Evolutionary conservation across 495 filamentous ascomycete species (phyloP), one percentile per base, ranked within the genome.

Genomic region (Talaromyces proteolyticus): DNA sequence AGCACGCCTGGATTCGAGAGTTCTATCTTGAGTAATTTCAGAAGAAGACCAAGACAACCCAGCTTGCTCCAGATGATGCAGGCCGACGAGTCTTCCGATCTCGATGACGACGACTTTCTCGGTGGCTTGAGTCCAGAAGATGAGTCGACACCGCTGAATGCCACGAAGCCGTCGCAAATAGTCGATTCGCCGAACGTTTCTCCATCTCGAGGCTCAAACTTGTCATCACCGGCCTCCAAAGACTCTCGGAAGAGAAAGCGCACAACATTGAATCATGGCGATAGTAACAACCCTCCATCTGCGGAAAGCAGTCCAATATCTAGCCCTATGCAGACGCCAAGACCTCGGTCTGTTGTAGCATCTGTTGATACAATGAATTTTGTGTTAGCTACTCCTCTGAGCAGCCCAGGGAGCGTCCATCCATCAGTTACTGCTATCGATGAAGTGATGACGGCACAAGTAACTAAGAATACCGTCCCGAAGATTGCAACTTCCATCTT

Each of bases 31-130:
- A 72, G 62, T 56, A 85, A 84, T 54, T 87, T 87, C 63, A 83
- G 77, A 51, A 70, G 79, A 29, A 70, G 84, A 50, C 72, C 82
- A 14, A 71, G 84, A 63, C 83, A 88, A 59, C 78, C 80, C 5
- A 88, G 84, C 60, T 78, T 89, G 48, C 64, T 89, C 12, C 76
- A 80, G 16, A 81, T 82, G 69, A 77, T 80, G 55, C 78, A 81
- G 44, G 60, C 64, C 1, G 72, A 77, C 36, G 73, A 78, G n/a
- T 72, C 69, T 47, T 65, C 70, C 36, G 68, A 76, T 37, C 52
- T 74, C 3, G 67, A 75, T 36, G 72, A 75, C 41, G 70, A 77
- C 18, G 76, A 81, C 23, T 76, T 78, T 49, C 64, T 82, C 12
- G 77, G 79, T 37, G 77, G 78, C 8, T 75, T 85, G 50, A 76